phyloP scores from a whole-genome alignment of 2,329 filamentous ascomycete genomes.

The Colletotrichum salicis region DNA sequence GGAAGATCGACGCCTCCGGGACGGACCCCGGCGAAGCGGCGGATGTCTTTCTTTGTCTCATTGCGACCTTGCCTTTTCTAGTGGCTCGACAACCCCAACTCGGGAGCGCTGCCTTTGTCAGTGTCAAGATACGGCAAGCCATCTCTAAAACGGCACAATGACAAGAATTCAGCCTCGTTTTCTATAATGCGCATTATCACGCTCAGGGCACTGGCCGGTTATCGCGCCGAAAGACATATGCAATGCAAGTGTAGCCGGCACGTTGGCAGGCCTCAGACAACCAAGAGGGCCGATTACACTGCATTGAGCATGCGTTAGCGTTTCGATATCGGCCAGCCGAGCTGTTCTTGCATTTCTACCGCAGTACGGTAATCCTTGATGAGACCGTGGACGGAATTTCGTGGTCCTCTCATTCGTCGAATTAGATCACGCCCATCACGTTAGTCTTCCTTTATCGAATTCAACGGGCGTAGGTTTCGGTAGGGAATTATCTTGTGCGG shows the following conservation, averaged over 20 bases:
- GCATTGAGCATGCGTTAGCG: constrained; percentile 25
- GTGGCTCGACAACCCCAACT: neutral
- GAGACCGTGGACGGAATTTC: neutral
- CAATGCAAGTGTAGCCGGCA: constrained; percentile 9
- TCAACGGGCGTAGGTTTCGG: neutral
- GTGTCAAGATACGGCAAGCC: neutral
- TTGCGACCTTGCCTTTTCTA: neutral
- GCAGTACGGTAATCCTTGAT: constrained; percentile 21
- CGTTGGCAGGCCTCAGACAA: neutral
- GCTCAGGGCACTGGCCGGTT: neutral
- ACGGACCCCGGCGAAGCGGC: constrained; percentile 9
- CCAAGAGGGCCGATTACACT: constrained; percentile 13
- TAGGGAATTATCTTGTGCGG: neutral
- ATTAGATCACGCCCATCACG: neutral
- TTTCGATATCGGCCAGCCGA: neutral
- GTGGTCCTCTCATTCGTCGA: neutral
- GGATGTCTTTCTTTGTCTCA: constrained; percentile 19
- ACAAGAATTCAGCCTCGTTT: neutral
- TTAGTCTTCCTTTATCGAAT: neutral
- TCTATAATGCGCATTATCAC: neutral
- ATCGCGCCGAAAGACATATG: neutral
- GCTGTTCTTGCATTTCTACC: neutral
- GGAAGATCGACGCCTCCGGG: constrained; percentile 7
- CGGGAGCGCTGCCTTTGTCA: constrained; percentile 8
- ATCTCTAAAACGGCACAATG: no score